Base-by-base conservation (phyloP, 305 asterid genomes). In the Rubia peregrina region DNA sequence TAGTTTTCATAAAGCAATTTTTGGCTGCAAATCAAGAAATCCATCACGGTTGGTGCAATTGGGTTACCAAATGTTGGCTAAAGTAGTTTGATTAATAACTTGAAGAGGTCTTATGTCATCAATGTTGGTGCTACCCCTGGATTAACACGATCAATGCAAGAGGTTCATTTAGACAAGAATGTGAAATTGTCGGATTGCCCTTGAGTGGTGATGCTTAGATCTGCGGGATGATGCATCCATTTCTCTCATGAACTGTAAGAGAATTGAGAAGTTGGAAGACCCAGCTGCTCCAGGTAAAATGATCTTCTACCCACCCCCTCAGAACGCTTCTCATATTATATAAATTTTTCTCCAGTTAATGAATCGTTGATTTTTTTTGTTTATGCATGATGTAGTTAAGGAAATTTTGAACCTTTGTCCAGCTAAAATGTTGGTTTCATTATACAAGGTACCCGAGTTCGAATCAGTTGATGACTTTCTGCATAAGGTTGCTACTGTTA, bases 231-330 rank as follows among this genome's bases (percentile, higher is more conserved):
- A 89, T 80, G 80, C 96, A 69, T 82, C 95, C 38, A 77, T 89
- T 78, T 98, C 95, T 70, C 96, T 94, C 65, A 83, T 96, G 56
- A 94, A 94, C 83, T 94, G 99, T 89, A 91, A 91, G 84, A 85
- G 96, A 80, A 91, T 91, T 46, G 99, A 94, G 79, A 89, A 91
- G 85, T 80, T 91, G 74, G 96, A 91, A 8, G 96, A 89, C 79
- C 93, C 89, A 3, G 75, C 91, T 75, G 86, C 85, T 77, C 96
- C 99, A 59, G 95, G 98, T 91, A 74, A 26, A 26, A 26, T 26
- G 30, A 26, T 26, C 30, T 26, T 26, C 30, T 26, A 26, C 30
- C 30, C 30, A 65, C 13, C 55, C 55, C 62, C 56, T 33, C 36
- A 24, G 43, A 65, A 19, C 41, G 6, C 48, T 42, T 26, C 17